Evolutionary conservation across 148 eudicot species (phyloP).

Genomic region (Fagopyrum homotropicum): DNA sequence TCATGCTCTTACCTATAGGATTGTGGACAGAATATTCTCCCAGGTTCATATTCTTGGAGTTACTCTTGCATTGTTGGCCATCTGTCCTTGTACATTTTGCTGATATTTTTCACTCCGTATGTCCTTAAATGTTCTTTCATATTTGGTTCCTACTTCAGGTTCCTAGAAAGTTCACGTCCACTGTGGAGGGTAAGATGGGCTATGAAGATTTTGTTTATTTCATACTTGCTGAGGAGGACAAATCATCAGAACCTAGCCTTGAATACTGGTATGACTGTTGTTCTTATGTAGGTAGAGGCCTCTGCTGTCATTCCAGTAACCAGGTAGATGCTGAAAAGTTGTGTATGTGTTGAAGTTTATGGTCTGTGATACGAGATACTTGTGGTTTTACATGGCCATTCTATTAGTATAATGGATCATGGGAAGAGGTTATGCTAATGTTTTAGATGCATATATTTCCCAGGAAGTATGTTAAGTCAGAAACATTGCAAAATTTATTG

Average conservation of each 20-base stretch:
- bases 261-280: constrained; percentile 69
- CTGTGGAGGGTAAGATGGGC: constrained; percentile 94
- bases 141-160: constrained; percentile 31
- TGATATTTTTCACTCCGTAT: neutral
- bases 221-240: constrained; percentile 93
- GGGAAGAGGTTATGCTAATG: neutral
- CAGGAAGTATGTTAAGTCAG: neutral
- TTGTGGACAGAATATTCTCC: constrained; percentile 90
- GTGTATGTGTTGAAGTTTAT: neutral
- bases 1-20: constrained; percentile 91
- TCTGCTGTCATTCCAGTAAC: neutral
- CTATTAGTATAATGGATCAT: neutral
- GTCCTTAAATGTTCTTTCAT: neutral
- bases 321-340: neutral
- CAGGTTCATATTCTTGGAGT: constrained; percentile 44
- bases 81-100: neutral
- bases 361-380: neutral
- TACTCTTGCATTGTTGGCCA: neutral
- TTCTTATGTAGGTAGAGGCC: neutral
- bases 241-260: constrained; percentile 91
- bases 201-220: constrained; percentile 97
- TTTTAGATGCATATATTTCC: neutral
- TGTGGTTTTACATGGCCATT: neutral
- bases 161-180: constrained; percentile 78
- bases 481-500: neutral